Percentiles rank a stretch among this genome's conserved stretches.
These are phyloP conservation scores for Vararia minispora DNA, from an alignment of 768 basidiomycete genomes.

Conservation along the genomic window DNA sequence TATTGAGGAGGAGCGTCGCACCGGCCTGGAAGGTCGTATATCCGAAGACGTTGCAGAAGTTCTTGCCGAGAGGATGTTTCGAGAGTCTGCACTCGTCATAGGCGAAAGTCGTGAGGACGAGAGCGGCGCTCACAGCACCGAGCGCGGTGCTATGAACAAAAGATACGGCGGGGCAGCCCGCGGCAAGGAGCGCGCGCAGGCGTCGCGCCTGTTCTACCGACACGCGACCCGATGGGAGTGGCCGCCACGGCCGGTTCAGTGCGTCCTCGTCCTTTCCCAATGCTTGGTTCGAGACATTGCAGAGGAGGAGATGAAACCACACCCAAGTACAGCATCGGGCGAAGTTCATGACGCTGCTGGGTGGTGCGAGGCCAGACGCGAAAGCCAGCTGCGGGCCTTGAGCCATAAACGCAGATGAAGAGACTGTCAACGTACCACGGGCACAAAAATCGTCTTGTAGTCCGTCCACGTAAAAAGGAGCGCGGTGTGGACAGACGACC, in stretches of 20 bases:
- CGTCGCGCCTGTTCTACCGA: constrained; percentile 9
- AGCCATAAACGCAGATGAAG: no score
- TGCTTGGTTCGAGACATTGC: constrained; percentile 18
- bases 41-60: constrained; percentile 14
- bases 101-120: constrained; percentile 14
- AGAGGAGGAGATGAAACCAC: constrained; percentile 18
- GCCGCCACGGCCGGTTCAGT: constrained; percentile 18
- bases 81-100: constrained; percentile 11
- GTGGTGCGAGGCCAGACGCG: no score
- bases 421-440: constrained; percentile 18
- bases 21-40: constrained; percentile 17
- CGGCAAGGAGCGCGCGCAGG: constrained; percentile 14
- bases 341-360: no score
- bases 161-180: constrained; percentile 12
- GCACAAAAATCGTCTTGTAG: constrained; percentile 20
- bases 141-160: constrained; percentile 8
- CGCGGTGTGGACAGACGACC: constrained; percentile 15
- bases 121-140: constrained; percentile 11
- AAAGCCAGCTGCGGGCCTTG: no score
- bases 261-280: constrained; percentile 16
- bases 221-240: constrained; percentile 18
- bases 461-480: constrained; percentile 21
- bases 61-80: constrained; percentile 12
- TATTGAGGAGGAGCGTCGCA: constrained; percentile 11
- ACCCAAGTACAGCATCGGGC: constrained; percentile 15